Evolutionary conservation across 2,329 filamentous ascomycete genomes (phyloP).

Genomic region (Colletotrichum sp.): DNA sequence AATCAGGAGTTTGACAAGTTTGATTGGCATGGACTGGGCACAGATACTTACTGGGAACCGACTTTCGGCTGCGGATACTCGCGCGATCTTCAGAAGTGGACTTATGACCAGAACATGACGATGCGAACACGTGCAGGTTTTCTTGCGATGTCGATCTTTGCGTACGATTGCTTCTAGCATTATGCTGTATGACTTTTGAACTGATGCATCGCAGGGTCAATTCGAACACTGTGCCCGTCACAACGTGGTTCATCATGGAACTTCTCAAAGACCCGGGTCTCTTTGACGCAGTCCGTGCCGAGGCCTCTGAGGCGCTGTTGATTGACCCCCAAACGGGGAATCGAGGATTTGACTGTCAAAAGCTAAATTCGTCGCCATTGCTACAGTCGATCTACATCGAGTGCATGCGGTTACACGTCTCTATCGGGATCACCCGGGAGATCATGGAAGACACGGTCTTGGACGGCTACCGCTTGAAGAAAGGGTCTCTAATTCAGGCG

Average conservation of each 20-base stretch:
- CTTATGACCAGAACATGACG: conserved; percentile 22
- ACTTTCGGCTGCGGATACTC: conserved; percentile 27
- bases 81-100: conserved; percentile 25
- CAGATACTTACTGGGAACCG: conserved; percentile 31
- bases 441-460: conserved; percentile 18
- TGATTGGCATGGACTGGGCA: conserved; percentile 20
- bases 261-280: conserved; percentile 27
- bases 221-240: conserved; percentile 32
- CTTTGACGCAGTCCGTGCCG: conserved; percentile 23
- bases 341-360: conserved; percentile 18
- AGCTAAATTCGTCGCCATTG: conserved; percentile 26
- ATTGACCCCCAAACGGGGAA: conserved; percentile 17
- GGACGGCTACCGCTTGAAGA: conserved; percentile 21
- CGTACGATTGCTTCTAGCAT: no score
- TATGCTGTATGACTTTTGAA: no score
- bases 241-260: conserved; percentile 33
- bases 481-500: conserved; percentile 26
- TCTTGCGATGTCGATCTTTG: not conserved
- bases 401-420: conserved; percentile 28
- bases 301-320: conserved; percentile 19
- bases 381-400: conserved; percentile 32
- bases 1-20: conserved; percentile 16
- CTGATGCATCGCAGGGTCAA: conserved; percentile 21
- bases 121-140: conserved; percentile 13
- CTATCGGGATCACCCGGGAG: conserved; percentile 28